phyloP scores from a whole-genome alignment of 345 rosid species.

The Eucalyptus erythrocorys region DNA sequence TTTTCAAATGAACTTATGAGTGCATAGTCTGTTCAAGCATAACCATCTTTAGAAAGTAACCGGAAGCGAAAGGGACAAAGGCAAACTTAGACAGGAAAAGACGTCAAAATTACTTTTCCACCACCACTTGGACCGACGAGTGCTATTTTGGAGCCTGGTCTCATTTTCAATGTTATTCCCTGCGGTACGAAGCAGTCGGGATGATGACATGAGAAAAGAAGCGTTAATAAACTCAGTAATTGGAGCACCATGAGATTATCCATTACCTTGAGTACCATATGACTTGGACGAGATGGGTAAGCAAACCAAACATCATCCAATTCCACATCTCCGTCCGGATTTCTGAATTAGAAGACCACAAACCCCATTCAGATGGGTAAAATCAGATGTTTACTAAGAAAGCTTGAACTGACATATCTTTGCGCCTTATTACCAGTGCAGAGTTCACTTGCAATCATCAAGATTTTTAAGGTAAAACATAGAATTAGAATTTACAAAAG shows the following conservation, averaged over 20 bases:
- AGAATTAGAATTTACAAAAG: neutral
- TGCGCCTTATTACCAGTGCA: neutral
- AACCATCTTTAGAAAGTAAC: neutral
- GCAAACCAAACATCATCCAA: conserved; percentile 91
- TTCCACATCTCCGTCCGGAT: conserved; percentile 86
- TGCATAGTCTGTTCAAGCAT: neutral
- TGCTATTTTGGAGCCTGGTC: conserved; percentile 82
- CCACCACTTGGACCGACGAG: conserved; percentile 99
- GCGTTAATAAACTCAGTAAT: neutral
- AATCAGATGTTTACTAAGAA: neutral
- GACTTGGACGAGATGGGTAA: conserved; percentile 93
- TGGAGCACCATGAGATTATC: neutral
- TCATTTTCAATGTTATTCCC: conserved; percentile 82
- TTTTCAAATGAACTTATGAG: neutral
- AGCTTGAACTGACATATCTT: neutral
- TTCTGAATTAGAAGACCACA: conserved; percentile 18
- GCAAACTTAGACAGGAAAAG: neutral
- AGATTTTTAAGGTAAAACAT: neutral
- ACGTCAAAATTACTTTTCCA: conserved; percentile 52
- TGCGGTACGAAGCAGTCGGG: conserved; percentile 1
- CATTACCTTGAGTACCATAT: conserved; percentile 81
- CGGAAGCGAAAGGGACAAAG: neutral
- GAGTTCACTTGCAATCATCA: neutral
- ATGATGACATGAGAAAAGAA: neutral
- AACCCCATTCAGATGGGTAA: neutral